phyloP scores from a whole-genome alignment of 257 asterid species.

The Ajuga chamaepitys region DNA sequence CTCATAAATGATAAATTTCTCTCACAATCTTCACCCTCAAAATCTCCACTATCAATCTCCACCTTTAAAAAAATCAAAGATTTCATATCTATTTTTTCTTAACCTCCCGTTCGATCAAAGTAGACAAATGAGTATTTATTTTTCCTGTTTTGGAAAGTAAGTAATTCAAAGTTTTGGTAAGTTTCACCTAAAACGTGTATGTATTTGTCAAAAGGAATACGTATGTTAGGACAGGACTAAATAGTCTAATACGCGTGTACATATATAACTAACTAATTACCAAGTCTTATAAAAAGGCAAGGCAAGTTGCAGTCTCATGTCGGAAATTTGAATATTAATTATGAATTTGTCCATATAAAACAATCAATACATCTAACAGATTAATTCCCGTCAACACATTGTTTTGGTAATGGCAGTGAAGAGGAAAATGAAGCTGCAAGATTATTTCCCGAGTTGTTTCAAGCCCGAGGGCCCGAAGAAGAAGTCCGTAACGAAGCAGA shows the following conservation, averaged over 20 bases:
- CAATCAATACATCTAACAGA: too few relatives aligned
- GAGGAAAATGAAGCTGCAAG: conserved; percentile 55
- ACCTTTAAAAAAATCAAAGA: too few relatives aligned
- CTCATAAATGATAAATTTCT: too few relatives aligned
- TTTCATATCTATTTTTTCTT: too few relatives aligned
- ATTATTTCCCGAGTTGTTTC: conserved; percentile 45
- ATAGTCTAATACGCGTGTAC: neutral
- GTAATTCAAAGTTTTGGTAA: neutral
- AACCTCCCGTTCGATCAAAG: too few relatives aligned
- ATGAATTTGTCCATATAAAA: conserved; percentile 11
- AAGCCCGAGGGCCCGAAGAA: conserved; percentile 28
- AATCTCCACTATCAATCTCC: too few relatives aligned
- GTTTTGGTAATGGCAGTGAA: conserved; percentile 28
- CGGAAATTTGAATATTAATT: conserved; percentile 20
- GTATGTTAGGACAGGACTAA: conserved; percentile 16
- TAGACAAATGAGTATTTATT: too few relatives aligned
- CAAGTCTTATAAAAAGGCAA: neutral
- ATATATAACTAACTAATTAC: neutral
- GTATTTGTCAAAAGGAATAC: conserved; percentile 11
- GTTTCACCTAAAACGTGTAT: neutral
- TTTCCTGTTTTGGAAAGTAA: too few relatives aligned
- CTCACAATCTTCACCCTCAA: too few relatives aligned
- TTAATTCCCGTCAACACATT: neutral
- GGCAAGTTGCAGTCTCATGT: conserved; percentile 26
- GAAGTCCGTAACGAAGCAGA: conserved; percentile 13